Evolutionary conservation across 768 basidiomycete species (phyloP), one percentile per base, ranked within the genome.

Genomic region (Gymnopilus junonius): DNA sequence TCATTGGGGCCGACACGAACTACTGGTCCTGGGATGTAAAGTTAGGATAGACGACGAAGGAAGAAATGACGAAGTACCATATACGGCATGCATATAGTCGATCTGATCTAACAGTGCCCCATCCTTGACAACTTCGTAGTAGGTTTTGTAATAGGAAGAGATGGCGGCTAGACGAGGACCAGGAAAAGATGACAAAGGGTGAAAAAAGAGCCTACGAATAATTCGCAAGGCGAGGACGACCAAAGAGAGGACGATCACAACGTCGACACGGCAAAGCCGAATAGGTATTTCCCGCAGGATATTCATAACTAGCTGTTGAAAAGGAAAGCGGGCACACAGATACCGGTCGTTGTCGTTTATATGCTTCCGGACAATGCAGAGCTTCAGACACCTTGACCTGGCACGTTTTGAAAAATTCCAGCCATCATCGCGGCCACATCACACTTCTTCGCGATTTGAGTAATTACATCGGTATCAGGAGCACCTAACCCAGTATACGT

Each of bases 1-100:
- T 80, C 76, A 59, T 80, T 80, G 12, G 80, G 79, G 8, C 73
- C 77, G 64, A 79, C 75, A 54, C 80, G 73, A 23, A 81, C 69
- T 14, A 79, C 75, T n/a, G 74, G 67, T 8, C 80, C 80, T 81
- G 35, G 32, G 15, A 58, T 14, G 17, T 5, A 37, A 34, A 31
- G 42, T 57, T 53, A 59, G 42, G 37, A 25, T 21, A 55, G 17
- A 27, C 11, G 32, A 21, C 32, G n/a, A 45, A 42, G 27, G 51
- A 40, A 48, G 27, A 10, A 25, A 56, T 25, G 23, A 32, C 21
- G 34, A 61, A 71, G 45, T 55, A 78, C 79, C 79, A 64, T 79
- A 73, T 40, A 68, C 55, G 20, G 51, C 56, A 60, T 80, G 79
- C n/a, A 80, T 64, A 14, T 68, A 58, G 21, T 72, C 56, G 37